Evolutionary conservation across 2,329 filamentous ascomycete genomes (phyloP), one percentile per base, ranked within the genome.

Genomic region (Xylariaceae sp.): DNA sequence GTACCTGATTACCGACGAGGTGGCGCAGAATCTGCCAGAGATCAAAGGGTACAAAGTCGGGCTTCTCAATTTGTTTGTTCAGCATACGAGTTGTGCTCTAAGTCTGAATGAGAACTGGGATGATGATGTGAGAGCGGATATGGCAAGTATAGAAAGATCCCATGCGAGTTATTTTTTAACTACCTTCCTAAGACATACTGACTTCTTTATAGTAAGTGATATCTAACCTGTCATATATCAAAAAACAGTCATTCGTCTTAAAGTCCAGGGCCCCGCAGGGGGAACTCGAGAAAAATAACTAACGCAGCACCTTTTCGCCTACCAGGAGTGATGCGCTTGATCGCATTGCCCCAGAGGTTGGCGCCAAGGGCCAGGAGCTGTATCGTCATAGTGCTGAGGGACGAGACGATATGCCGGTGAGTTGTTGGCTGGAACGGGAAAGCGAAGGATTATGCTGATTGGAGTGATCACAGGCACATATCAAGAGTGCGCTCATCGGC

Each of bases 21-120:
- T 97, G 50, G 62, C 83, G 22, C 75, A 78, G 45, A 76, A 84
- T 53, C 74, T 97, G 1, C 92, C 93, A 4, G 91, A 97, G 72
- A 81, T 97, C 59, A 78, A 79, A 53, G 70, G 82, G 60, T 96
- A 96, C 81, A 93, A 93, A 70, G 83, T 94, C 62, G 91, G 91
- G 42, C 73, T 96, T 55, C 75, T 97, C 57, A 86, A 96, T 69
- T 79, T 99, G 43, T 99, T 97, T 71, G 80, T 97, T 49, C 93
- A 99, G 74, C 94, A 99, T 74, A 99, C 94, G 5, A 90, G 85
- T 65, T 96, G 91, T 72, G 94, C 89, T 12, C 79, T 99, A 48
- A 89, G 84, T 54, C 75, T 99, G 63, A 99, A 99, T 68, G 94
- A 99, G 80, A 97, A 97, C 74, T 87, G 82, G 71, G 89, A 92